Evolutionary conservation across 257 asterid genomes (phyloP), one percentile per base, ranked within the genome.

Genomic region (Linderniella brevidens): DNA sequence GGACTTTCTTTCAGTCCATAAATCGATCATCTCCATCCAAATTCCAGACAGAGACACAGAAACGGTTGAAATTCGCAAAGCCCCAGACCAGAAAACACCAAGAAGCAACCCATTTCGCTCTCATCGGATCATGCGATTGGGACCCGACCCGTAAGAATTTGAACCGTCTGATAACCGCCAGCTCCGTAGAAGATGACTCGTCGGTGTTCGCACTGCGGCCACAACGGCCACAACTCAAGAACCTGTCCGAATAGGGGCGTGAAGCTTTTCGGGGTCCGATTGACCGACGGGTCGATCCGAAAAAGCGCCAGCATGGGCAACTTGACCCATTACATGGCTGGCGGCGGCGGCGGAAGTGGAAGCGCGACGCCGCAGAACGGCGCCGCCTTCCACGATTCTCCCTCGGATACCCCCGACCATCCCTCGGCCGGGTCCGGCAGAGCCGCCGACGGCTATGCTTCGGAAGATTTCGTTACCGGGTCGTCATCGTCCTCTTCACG

Each of bases 171-270:
- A 25, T 25, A 25, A 25, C 6, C 32, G 3, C 4, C 32, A 2
- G 32, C 6, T 25, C 32, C 32, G 32, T 25, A 2, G 6, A 25
- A 59, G 41, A 90, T 90, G 99, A 90, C 96, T 54, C 65, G 99
- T 57, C 61, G 92, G 68, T 90, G 99, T 64, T 90, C 99, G 71
- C 99, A 90, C 81, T 90, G 99, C 79, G 77, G 99, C 61, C 79
- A 86, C 63, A 90, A 90, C 78, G 99, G 99, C 12, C 99, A 90
- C 50, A 90, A 90, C 63, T 90, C 96, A 3, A 68, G 96, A 58
- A 90, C 99, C 46, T 90, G 99, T 53, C 99, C 99, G 35, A 90
- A 81, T 72, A 77, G 96, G n/a, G 99, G 99, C 12, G 99, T 90
- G 17, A 90, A 85, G 88, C 70, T 90, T 0, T 90, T 90, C 58